These are phyloP conservation scores for Calonectria hawksworthii DNA, from an alignment of 2,329 filamentous ascomycete genomes.

Conservation along the genomic window DNA sequence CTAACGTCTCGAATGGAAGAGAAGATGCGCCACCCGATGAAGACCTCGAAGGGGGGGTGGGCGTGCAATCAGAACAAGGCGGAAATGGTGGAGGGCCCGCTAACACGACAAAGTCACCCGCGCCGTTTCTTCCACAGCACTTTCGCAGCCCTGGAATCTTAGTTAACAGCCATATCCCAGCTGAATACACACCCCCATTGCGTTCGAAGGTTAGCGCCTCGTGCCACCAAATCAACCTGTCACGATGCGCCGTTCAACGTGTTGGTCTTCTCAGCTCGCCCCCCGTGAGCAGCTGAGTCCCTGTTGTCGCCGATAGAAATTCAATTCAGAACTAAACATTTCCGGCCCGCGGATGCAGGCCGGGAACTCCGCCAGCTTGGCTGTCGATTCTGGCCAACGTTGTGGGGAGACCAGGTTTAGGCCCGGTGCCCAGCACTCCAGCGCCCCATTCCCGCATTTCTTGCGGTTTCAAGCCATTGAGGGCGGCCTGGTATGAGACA, in stretches of 20 bases:
- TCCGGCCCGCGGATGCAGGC: background rate
- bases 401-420: background rate
- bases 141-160: background rate
- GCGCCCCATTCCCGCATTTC: background rate
- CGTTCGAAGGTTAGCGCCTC: constrained; percentile 1
- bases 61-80: background rate
- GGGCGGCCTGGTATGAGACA: background rate
- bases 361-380: background rate
- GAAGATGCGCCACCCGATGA: background rate
- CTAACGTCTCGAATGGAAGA: background rate
- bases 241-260: background rate
- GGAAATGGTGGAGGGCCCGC: background rate
- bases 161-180: background rate
- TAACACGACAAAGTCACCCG: background rate
- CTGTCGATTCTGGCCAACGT: background rate
- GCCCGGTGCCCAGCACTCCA: background rate
- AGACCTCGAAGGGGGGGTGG: background rate
- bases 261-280: background rate
- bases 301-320: too few relatives aligned
- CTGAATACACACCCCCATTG: background rate
- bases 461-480: background rate
- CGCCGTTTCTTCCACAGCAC: background rate
- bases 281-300: background rate
- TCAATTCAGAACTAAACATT: background rate
- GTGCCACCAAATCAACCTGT: background rate